Conservation (phyloP, 805 yeast genomes). For the Wickerhamomyces canadensis region DNA sequence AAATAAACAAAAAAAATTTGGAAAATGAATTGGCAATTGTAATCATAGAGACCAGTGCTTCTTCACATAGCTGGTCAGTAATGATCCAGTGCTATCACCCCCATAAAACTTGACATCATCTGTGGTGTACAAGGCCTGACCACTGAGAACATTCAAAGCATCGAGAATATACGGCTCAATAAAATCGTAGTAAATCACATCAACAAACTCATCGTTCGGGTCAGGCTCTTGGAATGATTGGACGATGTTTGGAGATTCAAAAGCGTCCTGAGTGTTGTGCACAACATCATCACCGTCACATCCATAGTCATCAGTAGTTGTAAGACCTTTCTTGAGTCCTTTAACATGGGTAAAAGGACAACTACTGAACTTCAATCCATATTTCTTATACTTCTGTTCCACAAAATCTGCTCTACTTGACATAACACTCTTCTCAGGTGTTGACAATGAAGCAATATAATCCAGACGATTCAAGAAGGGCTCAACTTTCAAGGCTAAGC, state of each 20-base stretch:
- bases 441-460: slow-evolving; percentile 31
- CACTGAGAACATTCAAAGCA: slow-evolving; percentile 34
- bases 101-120: slow-evolving; percentile 34
- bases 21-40: slow-evolving; percentile 1
- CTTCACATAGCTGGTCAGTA: slow-evolving; percentile 36
- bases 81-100: slow-evolving; percentile 37
- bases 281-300: slow-evolving; percentile 80
- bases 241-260: slow-evolving; percentile 75
- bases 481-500: slow-evolving; percentile 49
- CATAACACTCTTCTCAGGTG: slow-evolving; percentile 11
- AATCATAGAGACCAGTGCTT: slow-evolving; percentile 26
- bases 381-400: background rate
- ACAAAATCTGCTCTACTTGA: background rate
- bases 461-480: slow-evolving; percentile 51
- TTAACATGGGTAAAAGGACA: slow-evolving; percentile 14
- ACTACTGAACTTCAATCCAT: background rate
- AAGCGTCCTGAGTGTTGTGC: slow-evolving; percentile 53
- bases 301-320: slow-evolving; percentile 82
- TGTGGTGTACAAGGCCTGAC: slow-evolving; percentile 26
- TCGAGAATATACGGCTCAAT: slow-evolving; percentile 46
- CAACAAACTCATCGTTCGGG: slow-evolving; percentile 36
- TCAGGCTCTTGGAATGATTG: slow-evolving; percentile 38
- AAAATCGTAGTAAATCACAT: slow-evolving; percentile 77
- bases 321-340: slow-evolving; percentile 58
- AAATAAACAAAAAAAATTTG: slow-evolving; percentile 11